Evolutionary conservation across 352 stramenopile species (phyloP).

Genomic region (Phytophthora kernoviae): DNA sequence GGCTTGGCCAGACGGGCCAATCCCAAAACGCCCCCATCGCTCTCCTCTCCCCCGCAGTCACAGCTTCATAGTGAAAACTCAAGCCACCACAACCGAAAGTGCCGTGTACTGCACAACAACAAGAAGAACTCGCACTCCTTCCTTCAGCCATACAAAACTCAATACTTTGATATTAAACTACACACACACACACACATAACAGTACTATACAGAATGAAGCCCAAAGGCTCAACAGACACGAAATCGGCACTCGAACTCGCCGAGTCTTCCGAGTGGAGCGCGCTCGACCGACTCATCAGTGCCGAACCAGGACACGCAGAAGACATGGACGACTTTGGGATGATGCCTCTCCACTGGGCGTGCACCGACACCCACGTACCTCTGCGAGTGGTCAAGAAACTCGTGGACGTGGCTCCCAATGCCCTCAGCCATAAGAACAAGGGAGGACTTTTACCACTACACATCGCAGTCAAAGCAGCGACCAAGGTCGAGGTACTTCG

Average conservation of each 20-base stretch:
- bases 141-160: too few relatives aligned
- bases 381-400: conserved; percentile 64
- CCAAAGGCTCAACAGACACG: conserved; percentile 15
- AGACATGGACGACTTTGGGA: conserved; percentile 86
- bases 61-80: not conserved
- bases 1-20: conserved; percentile 1
- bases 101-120: not conserved
- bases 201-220: conserved; percentile 42
- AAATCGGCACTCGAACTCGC: conserved; percentile 75
- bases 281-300: conserved; percentile 65
- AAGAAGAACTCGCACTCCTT: not conserved
- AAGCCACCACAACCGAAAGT: conserved; percentile 1
- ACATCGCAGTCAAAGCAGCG: conserved; percentile 85
- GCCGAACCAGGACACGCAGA: conserved; percentile 57
- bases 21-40: not conserved
- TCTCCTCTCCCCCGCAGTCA: not conserved
- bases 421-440: conserved; percentile 76
- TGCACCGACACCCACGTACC: conserved; percentile 78
- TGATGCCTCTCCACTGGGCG: conserved; percentile 86
- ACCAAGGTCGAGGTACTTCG: conserved; percentile 68
- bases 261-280: conserved; percentile 71
- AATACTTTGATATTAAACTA: too few relatives aligned
- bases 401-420: conserved; percentile 62
- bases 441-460: conserved; percentile 72
- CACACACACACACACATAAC: too few relatives aligned